These are phyloP conservation scores for Prunus kanzakura DNA, from an alignment of 306 rosid genomes.

Conservation along the genomic window DNA sequence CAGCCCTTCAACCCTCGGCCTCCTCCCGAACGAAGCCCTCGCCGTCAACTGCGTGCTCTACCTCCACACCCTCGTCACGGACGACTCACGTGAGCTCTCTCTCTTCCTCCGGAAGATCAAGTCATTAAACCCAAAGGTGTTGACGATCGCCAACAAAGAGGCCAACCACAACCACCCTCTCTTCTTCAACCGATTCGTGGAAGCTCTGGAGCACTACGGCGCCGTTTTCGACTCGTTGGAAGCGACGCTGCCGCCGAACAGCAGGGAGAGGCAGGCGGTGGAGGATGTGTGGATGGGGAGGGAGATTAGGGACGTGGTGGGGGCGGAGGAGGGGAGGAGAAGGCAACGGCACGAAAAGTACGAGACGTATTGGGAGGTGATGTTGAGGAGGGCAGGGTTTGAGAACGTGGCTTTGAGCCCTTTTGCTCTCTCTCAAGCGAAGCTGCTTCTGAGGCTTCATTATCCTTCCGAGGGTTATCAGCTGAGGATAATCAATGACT, in stretches of 20 bases:
- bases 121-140: conserved; percentile 40
- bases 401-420: conserved; percentile 47
- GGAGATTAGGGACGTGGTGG: conserved; percentile 42
- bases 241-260: conserved; percentile 50
- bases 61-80: conserved; percentile 36
- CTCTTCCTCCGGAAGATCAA: conserved; percentile 41
- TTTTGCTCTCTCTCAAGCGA: conserved; percentile 54
- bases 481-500: conserved; percentile 38
- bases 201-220: conserved; percentile 45
- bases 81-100: conserved; percentile 19
- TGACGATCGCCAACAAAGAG: conserved; percentile 47
- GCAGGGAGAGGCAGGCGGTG: conserved; percentile 45
- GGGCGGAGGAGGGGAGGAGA: conserved; percentile 18
- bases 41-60: conserved; percentile 51
- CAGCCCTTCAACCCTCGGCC: conserved; percentile 17
- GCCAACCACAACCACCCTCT: conserved; percentile 39
- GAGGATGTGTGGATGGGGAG: conserved; percentile 50
- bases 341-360: conserved; percentile 30
- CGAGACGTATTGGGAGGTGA: conserved; percentile 38
- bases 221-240: conserved; percentile 47
- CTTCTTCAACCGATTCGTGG: conserved; percentile 35
- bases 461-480: conserved; percentile 57
- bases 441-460: conserved; percentile 52
- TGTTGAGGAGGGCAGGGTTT: conserved; percentile 41
- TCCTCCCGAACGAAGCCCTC: conserved; percentile 39